Percentiles rank a stretch among this genome's conserved stretches.
Conservation (phyloP, 1,139 yeast genomes). For the Candida gigantensis region DNA sequence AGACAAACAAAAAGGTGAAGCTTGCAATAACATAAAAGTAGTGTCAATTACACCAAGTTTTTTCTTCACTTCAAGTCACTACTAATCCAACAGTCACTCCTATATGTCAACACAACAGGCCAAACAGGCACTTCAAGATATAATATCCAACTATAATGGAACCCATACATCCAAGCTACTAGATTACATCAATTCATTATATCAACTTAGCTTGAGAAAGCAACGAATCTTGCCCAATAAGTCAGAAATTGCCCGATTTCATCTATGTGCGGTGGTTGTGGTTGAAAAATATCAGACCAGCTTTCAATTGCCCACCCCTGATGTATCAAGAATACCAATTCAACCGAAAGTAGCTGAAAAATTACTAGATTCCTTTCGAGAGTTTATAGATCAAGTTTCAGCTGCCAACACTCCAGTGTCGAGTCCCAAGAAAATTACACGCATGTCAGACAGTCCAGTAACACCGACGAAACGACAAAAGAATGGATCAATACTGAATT, state of each 20-base stretch:
- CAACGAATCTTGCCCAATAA: slow-evolving; percentile 47
- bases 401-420: slow-evolving; percentile 33
- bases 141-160: slow-evolving; percentile 51
- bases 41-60: too few species aligned
- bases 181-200: slow-evolving; percentile 50
- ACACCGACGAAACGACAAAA: slow-evolving; percentile 11
- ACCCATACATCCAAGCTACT: slow-evolving; percentile 50
- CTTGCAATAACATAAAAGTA: too few species aligned
- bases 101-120: slow-evolving; percentile 22
- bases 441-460: slow-evolving; percentile 10
- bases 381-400: slow-evolving; percentile 30
- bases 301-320: slow-evolving; percentile 49
- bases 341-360: slow-evolving; percentile 49
- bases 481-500: slow-evolving; percentile 1
- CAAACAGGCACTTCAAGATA: slow-evolving; percentile 41
- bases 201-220: slow-evolving; percentile 53
- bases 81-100: too few species aligned
- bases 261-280: slow-evolving; percentile 64
- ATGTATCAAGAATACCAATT: slow-evolving; percentile 53
- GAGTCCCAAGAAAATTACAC: slow-evolving; percentile 17
- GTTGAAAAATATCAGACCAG: slow-evolving; percentile 49
- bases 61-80: too few species aligned
- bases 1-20: slow-evolving; percentile 3
- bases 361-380: slow-evolving; percentile 48
- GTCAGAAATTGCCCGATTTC: slow-evolving; percentile 64